Conservation (phyloP, 2,329 filamentous ascomycete species). For the Arthrobotrys pseudoclavata region DNA sequence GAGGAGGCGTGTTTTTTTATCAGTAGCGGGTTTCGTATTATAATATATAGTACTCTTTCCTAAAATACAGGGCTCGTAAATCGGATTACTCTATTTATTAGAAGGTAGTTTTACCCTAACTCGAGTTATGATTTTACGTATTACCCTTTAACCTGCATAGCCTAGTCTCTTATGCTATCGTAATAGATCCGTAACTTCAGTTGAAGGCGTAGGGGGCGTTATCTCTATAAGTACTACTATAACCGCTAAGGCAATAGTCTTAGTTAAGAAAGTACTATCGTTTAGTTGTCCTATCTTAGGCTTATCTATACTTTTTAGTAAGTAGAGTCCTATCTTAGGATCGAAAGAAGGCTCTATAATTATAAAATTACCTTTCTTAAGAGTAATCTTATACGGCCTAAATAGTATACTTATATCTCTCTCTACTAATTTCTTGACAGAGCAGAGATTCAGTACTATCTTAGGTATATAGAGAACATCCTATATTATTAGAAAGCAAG, state of each 20-base stretch:
- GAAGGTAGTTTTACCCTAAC: constrained; percentile 6
- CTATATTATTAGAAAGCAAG: not conserved
- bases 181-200: constrained; percentile 7
- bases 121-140: constrained; percentile 21
- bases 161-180: not conserved
- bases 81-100: constrained; percentile 33
- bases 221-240: constrained; percentile 2
- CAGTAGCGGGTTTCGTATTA: not conserved
- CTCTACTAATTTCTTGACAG: not conserved
- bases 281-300: not conserved
- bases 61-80: constrained; percentile 30
- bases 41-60: constrained; percentile 12
- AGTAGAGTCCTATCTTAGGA: not conserved
- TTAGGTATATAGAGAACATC: not conserved
- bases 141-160: constrained; percentile 13
- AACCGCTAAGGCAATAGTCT: constrained; percentile 24
- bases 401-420: not conserved
- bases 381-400: not conserved
- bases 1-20: not conserved
- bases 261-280: not conserved
- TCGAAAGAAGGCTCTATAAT: not conserved
- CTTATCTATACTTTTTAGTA: constrained; percentile 26
- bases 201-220: too few species aligned
- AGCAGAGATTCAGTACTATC: not conserved
- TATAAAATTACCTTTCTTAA: constrained; percentile 22